Percentiles rank a stretch among this genome's conserved stretches.
Evolutionary conservation across 352 stramenopile species (phyloP).

Genomic region (Globisporangium camurandrum): DNA sequence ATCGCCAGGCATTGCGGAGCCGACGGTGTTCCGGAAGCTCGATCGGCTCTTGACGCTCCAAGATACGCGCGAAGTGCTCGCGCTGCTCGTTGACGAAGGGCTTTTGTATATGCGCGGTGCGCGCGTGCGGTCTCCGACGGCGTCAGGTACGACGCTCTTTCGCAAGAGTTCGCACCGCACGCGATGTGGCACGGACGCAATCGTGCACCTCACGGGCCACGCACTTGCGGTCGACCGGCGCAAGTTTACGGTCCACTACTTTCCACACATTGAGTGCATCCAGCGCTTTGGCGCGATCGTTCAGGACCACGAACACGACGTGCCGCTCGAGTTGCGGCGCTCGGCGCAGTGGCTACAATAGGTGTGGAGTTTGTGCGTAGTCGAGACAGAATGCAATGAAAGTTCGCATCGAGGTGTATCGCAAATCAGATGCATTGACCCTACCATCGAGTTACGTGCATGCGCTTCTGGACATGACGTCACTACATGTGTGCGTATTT

Average conservation of each 20-base stretch:
- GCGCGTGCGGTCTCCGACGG: background rate
- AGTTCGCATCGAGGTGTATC: too few species aligned
- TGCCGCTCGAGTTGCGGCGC: too few species aligned
- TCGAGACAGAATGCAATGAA: too few species aligned
- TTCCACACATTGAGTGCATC: slow-evolving; percentile 72
- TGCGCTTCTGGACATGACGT: too few species aligned
- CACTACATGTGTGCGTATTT: too few species aligned
- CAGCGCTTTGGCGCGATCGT: slow-evolving; percentile 74
- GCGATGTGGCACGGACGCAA: slow-evolving; percentile 9
- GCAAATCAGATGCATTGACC: too few species aligned
- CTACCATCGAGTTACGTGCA: too few species aligned
- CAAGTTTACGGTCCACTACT: slow-evolving; percentile 54
- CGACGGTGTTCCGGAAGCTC: slow-evolving; percentile 41
- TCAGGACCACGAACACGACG: slow-evolving; percentile 69
- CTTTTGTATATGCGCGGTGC: slow-evolving; percentile 55
- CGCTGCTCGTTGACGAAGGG: slow-evolving; percentile 61
- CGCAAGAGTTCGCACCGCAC: background rate
- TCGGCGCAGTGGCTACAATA: too few species aligned
- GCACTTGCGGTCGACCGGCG: slow-evolving; percentile 42
- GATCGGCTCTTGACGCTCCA: slow-evolving; percentile 60
- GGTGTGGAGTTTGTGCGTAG: too few species aligned
- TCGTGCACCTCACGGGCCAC: slow-evolving; percentile 32
- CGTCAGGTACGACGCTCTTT: too few species aligned
- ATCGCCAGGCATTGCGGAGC: slow-evolving; percentile 51
- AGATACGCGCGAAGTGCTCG: slow-evolving; percentile 62